Percentiles rank a stretch among this genome's conserved stretches.
phyloP scores from a whole-genome alignment of 805 yeast genomes.

The Peterozyma xylosa region DNA sequence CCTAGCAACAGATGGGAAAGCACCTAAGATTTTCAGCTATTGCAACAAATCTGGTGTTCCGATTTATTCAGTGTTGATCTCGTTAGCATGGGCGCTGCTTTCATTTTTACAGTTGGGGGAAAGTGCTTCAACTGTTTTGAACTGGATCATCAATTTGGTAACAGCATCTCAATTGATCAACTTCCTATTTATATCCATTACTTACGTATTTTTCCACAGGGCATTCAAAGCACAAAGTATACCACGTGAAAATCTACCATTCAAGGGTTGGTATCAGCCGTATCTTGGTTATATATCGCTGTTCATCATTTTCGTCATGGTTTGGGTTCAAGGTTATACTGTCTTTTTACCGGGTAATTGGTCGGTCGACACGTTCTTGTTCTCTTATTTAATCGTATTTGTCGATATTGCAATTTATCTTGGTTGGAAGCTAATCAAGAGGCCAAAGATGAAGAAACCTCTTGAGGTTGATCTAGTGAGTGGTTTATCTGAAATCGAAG shows the following conservation, averaged over 20 bases:
- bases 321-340: constrained; percentile 38
- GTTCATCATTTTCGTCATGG: constrained; percentile 21
- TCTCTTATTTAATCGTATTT: constrained; percentile 33
- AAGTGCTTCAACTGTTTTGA: constrained; percentile 56
- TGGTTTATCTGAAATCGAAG: constrained; percentile 40
- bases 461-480: constrained; percentile 37
- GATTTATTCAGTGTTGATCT: constrained; percentile 44
- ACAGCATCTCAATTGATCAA: constrained; percentile 64
- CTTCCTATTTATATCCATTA: constrained; percentile 47
- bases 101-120: constrained; percentile 60
- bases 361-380: constrained; percentile 28
- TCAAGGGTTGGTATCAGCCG: constrained; percentile 35
- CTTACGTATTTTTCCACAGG: constrained; percentile 54
- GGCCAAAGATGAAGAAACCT: constrained; percentile 30
- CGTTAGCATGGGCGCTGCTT: constrained; percentile 56
- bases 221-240: constrained; percentile 49
- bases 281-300: constrained; percentile 16
- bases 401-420: constrained; percentile 23
- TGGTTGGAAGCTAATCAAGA: constrained; percentile 29
- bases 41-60: constrained; percentile 75
- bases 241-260: constrained; percentile 37
- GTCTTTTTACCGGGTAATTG: constrained; percentile 30
- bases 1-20: constrained; percentile 61
- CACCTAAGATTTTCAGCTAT: constrained; percentile 56
- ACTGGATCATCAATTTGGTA: constrained; percentile 66